These are phyloP conservation scores for Baorangia bicolor DNA, from an alignment of 768 basidiomycete genomes.

Conservation along the genomic window DNA sequence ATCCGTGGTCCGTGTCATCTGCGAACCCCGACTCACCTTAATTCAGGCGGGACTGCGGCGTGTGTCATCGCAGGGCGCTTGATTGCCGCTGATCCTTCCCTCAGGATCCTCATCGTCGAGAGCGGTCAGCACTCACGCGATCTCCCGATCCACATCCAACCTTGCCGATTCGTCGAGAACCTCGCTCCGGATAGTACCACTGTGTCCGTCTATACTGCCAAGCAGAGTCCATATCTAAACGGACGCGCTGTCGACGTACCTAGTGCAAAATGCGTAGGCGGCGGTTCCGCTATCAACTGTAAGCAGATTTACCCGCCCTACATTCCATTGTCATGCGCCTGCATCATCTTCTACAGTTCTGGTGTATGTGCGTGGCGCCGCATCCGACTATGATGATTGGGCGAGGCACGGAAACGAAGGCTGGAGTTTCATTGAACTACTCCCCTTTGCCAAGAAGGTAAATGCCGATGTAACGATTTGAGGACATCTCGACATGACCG, in stretches of 20 bases:
- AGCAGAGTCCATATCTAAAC: slow-evolving; percentile 10
- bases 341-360: slow-evolving; percentile 7
- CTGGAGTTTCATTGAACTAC: too few relatives aligned
- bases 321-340: neutral
- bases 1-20: neutral
- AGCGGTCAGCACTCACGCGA: too few relatives aligned
- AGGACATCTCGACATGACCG: neutral
- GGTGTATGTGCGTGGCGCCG: too few relatives aligned
- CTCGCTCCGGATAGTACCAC: slow-evolving; percentile 18
- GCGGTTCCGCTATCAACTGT: too few relatives aligned
- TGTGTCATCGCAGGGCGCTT: slow-evolving; percentile 31
- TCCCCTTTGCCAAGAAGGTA: slow-evolving; percentile 28
- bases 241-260: slow-evolving; percentile 14
- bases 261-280: too few relatives aligned
- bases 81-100: slow-evolving; percentile 22
- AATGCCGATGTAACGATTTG: neutral
- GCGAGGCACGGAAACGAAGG: too few relatives aligned
- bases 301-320: neutral
- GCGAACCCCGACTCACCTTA: too few relatives aligned
- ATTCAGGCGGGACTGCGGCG: slow-evolving; percentile 27
- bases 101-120: slow-evolving; percentile 27
- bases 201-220: slow-evolving; percentile 7
- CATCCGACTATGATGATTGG: too few relatives aligned
- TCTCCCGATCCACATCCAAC: too few relatives aligned
- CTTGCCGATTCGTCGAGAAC: too few relatives aligned